Evolutionary conservation across 352 stramenopile genomes (phyloP).

Genomic region (Phytophthora nicotianae): DNA sequence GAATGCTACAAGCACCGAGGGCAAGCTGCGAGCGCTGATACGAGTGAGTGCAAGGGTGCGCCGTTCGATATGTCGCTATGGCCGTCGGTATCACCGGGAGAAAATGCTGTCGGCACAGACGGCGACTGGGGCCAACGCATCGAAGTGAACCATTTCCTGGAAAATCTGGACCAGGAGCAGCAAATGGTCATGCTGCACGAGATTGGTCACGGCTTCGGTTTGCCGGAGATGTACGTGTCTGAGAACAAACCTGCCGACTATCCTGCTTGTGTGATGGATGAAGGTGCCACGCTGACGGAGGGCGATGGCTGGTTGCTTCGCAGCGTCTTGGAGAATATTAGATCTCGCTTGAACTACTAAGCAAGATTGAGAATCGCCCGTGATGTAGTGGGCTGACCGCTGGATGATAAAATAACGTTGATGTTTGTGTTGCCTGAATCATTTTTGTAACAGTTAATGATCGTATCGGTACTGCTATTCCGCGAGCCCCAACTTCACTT

Average conservation of each 20-base stretch:
- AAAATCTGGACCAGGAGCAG: slow-evolving; percentile 25
- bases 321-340: slow-evolving; percentile 26
- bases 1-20: slow-evolving; percentile 12
- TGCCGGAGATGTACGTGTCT: slow-evolving; percentile 34
- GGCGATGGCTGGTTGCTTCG: slow-evolving; percentile 23
- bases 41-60: slow-evolving; percentile 21
- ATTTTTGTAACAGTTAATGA: no score
- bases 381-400: no score
- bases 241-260: slow-evolving; percentile 25
- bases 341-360: slow-evolving; percentile 13
- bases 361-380: no score
- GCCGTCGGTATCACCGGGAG: slow-evolving; percentile 31
- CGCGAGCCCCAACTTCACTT: no score
- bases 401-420: not conserved
- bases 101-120: slow-evolving; percentile 31
- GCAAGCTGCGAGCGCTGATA: slow-evolving; percentile 24
- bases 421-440: not conserved
- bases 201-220: slow-evolving; percentile 46
- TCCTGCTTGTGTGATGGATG: slow-evolving; percentile 30
- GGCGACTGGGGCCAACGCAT: slow-evolving; percentile 47
- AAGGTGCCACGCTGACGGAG: slow-evolving; percentile 9
- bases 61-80: slow-evolving; percentile 43
- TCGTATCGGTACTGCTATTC: no score
- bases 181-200: slow-evolving; percentile 46
- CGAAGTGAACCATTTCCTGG: slow-evolving; percentile 24